Evolutionary conservation across 331 rosid species (phyloP), one percentile per base, ranked within the genome.

Genomic region (Quercus lobata): DNA sequence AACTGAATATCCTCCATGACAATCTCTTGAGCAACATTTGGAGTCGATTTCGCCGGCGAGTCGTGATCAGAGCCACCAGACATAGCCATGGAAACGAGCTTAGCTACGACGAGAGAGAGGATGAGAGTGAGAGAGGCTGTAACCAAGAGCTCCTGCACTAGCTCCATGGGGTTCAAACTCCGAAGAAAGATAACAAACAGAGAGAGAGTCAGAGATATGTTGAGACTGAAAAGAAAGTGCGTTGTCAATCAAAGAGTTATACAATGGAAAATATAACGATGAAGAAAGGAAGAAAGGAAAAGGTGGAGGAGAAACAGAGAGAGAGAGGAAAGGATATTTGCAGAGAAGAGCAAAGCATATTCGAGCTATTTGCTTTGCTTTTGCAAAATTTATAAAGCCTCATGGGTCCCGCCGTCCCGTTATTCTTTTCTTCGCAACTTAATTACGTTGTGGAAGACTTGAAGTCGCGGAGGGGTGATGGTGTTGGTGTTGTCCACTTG

Each of bases 61-160:
- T 57, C 66, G 7, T 32, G 76, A 4, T 60, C 25, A 57, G 76
- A 53, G 25, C 78, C 87, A 11, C 80, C 79, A 70, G 83, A 78
- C 68, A 83, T 34, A 54, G 89, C 91, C n/a, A 83, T 37, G 77
- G 91, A 84, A 25, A 90, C 83, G 69, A 92, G 91, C 73, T 90
- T 90, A 11, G 89, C 87, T 15, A 90, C 87, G 25, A 92, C 62
- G 79, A 87, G 70, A 16, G 91, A 89, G 24, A 92, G 86, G 71
- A 92, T 65, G 44, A 92, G 71, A 17, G 91, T 91, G 30, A 90
- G 56, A 14, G 91, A 79, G 37, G 88, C 89, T 29, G 93, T 79
- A 25, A 86, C 63, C 17, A 87, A 74, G 57, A 92, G 78, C 89
- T 90, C 90, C 57, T 61, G 87, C 18, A 81, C 53, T 70, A 88